Percentiles rank a stretch among this genome's conserved stretches.
Evolutionary conservation across 116 monocot genomes (phyloP).

Genomic region (Trichopus zeylanicus): DNA sequence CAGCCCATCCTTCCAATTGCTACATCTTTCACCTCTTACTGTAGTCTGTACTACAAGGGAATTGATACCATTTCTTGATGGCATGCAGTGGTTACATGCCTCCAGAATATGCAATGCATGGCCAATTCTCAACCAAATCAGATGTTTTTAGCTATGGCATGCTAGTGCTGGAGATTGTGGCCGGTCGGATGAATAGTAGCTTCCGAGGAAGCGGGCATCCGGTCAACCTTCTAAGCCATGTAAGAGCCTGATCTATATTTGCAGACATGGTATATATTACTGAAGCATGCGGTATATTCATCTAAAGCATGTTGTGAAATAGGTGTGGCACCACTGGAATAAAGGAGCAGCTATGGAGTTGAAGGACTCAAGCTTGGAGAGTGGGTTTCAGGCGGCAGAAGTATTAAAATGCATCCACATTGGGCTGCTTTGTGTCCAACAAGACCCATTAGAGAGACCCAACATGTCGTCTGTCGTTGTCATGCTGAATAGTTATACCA

Average conservation of each 20-base stretch:
- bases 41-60: no score
- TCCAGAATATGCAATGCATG: constrained; percentile 36
- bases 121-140: constrained; percentile 32
- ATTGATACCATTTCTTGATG: no score
- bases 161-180: constrained; percentile 30
- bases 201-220: constrained; percentile 6
- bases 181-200: constrained; percentile 24
- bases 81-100: constrained; percentile 55
- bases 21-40: no score
- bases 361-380: constrained; percentile 9
- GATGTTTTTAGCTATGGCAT: constrained; percentile 36
- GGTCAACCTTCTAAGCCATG: constrained; percentile 20
- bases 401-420: constrained; percentile 23
- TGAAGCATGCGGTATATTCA: not conserved
- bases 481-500: not conserved
- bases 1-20: no score
- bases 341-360: constrained; percentile 6
- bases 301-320: not conserved
- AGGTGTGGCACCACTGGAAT: constrained; percentile 34
- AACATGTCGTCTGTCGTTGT: not conserved
- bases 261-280: not conserved
- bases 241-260: constrained; percentile 3
- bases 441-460: constrained; percentile 21
- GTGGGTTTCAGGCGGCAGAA: not conserved
- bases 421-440: constrained; percentile 30